Percentiles rank a stretch among this genome's conserved stretches.
phyloP scores from a whole-genome alignment of 805 yeast species.

The Ogataea philodendri region DNA sequence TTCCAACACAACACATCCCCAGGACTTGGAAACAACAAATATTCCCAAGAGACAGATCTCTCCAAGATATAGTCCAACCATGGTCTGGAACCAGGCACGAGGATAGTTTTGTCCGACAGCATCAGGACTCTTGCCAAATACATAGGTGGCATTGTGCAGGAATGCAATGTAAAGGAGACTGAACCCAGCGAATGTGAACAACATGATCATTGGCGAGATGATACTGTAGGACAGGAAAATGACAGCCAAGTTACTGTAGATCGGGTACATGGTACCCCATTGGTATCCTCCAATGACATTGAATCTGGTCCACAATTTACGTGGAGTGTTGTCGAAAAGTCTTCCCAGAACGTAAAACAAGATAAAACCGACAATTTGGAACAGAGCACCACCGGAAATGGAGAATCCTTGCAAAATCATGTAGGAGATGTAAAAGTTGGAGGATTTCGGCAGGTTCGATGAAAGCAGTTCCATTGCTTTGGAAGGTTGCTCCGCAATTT shows the following conservation, averaged over 20 bases:
- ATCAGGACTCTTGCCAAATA: conserved; percentile 65
- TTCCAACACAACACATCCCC: conserved; percentile 89
- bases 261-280: conserved; percentile 82
- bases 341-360: conserved; percentile 58
- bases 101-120: conserved; percentile 83
- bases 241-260: conserved; percentile 67
- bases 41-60: conserved; percentile 83
- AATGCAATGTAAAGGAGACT: conserved; percentile 71
- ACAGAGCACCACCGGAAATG: conserved; percentile 60
- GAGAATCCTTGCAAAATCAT: conserved; percentile 67
- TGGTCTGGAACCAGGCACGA: conserved; percentile 82
- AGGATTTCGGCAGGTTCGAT: conserved; percentile 67
- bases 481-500: conserved; percentile 57
- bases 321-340: conserved; percentile 58
- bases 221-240: conserved; percentile 66
- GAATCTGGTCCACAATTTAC: conserved; percentile 67
- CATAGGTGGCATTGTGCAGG: conserved; percentile 73
- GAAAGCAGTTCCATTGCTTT: conserved; percentile 59
- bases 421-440: conserved; percentile 71
- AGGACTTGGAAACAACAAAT: conserved; percentile 85
- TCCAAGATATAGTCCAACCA: conserved; percentile 85
- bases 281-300: conserved; percentile 47
- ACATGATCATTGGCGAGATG: conserved; percentile 78
- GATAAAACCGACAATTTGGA: conserved; percentile 59
- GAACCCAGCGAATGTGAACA: conserved; percentile 73